A percentile compares a stretch with the other conserved stretches of the same genome.
Evolutionary conservation across 768 basidiomycete species (phyloP).

Genomic region (Cyathus striatus): DNA sequence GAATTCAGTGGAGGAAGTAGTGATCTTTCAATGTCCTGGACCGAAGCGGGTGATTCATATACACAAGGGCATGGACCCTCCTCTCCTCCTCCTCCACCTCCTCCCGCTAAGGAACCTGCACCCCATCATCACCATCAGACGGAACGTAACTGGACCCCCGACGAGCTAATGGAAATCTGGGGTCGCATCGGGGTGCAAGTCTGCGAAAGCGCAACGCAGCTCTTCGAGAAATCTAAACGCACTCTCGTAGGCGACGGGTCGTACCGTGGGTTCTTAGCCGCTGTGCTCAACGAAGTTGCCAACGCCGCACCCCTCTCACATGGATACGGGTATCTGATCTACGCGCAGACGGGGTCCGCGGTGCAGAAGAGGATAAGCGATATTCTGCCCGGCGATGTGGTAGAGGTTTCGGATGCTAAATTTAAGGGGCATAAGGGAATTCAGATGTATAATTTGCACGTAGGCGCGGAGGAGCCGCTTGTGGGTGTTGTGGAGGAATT

Average conservation of each 20-base stretch:
- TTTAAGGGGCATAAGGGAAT: constrained; percentile 79
- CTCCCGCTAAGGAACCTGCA: constrained; percentile 10
- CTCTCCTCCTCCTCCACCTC: constrained; percentile 18
- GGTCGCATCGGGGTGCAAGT: constrained; percentile 73
- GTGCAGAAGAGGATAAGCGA: constrained; percentile 76
- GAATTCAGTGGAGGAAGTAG: constrained; percentile 44
- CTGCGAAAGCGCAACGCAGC: constrained; percentile 57
- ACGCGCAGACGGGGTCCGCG: constrained; percentile 57
- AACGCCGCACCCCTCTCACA: constrained; percentile 40
- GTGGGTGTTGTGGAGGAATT: constrained; percentile 78
- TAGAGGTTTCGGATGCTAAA: constrained; percentile 69
- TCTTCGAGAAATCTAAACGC: constrained; percentile 76
- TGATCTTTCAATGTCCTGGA: constrained; percentile 59
- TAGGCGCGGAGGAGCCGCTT: constrained; percentile 40
- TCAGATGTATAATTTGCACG: constrained; percentile 61
- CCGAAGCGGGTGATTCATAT: constrained; percentile 38
- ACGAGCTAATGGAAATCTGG: constrained; percentile 69
- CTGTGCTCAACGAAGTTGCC: constrained; percentile 63
- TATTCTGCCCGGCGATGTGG: constrained; percentile 82
- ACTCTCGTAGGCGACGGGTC: constrained; percentile 81
- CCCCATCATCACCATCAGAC: too few species aligned
- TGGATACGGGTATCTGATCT: constrained; percentile 71
- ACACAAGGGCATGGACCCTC: constrained; percentile 1
- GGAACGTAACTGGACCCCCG: constrained; percentile 42
- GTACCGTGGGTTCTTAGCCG: constrained; percentile 69